phyloP scores from a whole-genome alignment of 1,284 basidiomycete genomes.

The Austroboletus olivaceoglutinosus region DNA sequence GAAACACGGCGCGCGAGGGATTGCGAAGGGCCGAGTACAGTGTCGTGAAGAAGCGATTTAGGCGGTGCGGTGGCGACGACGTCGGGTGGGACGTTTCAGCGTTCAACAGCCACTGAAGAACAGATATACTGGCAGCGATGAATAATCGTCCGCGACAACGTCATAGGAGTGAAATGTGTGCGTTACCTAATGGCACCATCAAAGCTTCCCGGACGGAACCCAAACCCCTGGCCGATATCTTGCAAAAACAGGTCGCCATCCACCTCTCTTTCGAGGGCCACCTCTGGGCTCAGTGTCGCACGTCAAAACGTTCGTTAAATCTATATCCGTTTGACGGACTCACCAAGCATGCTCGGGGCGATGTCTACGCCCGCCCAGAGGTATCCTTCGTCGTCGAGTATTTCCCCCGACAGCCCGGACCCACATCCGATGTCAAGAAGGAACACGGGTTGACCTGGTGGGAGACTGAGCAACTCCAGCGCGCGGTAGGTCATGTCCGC shows the following conservation, averaged over 20 bases:
- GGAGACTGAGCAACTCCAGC: slow-evolving; percentile 85
- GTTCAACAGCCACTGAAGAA: slow-evolving; percentile 98
- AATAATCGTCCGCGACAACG: not conserved
- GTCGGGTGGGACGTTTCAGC: slow-evolving; percentile 91
- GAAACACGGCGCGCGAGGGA: slow-evolving; percentile 91
- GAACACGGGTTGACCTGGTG: slow-evolving; percentile 73
- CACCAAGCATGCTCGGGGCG: slow-evolving; percentile 95
- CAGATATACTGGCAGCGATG: slow-evolving; percentile 74
- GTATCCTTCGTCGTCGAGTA: slow-evolving; percentile 93
- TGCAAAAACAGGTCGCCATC: slow-evolving; percentile 92
- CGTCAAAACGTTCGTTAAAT: not conserved
- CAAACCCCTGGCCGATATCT: slow-evolving; percentile 92
- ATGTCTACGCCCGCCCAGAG: slow-evolving; percentile 96
- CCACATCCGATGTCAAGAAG: slow-evolving; percentile 98
- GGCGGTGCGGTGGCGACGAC: slow-evolving; percentile 88
- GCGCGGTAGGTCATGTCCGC: slow-evolving; percentile 98
- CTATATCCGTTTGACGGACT: slow-evolving; percentile 25
- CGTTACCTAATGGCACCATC: slow-evolving; percentile 94
- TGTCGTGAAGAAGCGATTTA: slow-evolving; percentile 94
- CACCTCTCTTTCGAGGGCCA: slow-evolving; percentile 89
- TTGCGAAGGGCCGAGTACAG: slow-evolving; percentile 90
- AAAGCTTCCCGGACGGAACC: slow-evolving; percentile 94
- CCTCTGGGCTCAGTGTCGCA: slow-evolving; percentile 55
- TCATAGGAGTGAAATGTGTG: not conserved
- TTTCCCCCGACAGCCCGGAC: slow-evolving; percentile 96